phyloP scores from a whole-genome alignment of 2,329 filamentous ascomycete species.

The Epichloe scottii region DNA sequence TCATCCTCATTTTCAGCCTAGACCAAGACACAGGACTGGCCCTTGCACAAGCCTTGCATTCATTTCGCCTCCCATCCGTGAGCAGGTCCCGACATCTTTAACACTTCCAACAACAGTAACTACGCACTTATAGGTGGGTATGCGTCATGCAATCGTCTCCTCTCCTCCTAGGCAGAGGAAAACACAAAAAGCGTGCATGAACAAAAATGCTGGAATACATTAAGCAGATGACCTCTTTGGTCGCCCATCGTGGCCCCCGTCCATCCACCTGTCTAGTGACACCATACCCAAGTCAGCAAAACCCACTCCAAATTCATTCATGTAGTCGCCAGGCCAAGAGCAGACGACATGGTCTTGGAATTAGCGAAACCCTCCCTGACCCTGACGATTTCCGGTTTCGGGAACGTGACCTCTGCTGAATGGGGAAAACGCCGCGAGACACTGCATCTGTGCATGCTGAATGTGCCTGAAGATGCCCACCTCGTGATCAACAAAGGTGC shows the following conservation, averaged over 20 bases:
- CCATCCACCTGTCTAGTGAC: background rate
- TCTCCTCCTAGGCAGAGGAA: background rate
- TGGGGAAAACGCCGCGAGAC: background rate
- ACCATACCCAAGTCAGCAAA: background rate
- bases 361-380: too few relatives aligned
- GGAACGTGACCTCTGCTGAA: background rate
- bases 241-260: background rate
- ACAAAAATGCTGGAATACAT: background rate
- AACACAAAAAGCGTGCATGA: background rate
- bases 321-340: background rate
- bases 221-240: background rate
- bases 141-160: too few relatives aligned
- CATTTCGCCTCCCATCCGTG: background rate
- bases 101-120: background rate
- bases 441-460: background rate
- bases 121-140: background rate
- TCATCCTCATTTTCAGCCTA: background rate
- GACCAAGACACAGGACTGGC: background rate
- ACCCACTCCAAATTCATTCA: background rate
- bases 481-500: background rate
- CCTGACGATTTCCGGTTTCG: background rate
- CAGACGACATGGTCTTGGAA: background rate
- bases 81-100: background rate
- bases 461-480: background rate
- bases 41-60: background rate